Conservation (phyloP, 257 asterid species). For the Oldenlandia corymbosa region DNA sequence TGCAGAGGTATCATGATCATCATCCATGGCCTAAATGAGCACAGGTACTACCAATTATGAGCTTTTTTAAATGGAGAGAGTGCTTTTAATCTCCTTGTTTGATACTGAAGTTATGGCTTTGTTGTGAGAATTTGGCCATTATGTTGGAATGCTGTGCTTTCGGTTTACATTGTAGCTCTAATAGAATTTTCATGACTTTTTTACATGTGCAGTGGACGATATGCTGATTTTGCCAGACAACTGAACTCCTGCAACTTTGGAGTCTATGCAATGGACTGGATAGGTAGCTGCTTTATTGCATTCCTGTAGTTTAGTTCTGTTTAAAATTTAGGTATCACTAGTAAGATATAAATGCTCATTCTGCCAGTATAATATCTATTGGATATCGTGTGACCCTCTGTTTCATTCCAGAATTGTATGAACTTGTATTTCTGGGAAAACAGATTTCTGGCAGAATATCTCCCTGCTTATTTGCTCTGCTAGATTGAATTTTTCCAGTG, state of each 20-base stretch:
- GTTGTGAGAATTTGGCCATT: neutral
- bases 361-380: neutral
- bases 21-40: conserved; percentile 97
- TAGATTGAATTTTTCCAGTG: neutral
- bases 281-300: conserved; percentile 40
- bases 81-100: neutral
- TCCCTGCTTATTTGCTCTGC: neutral
- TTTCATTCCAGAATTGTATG: neutral
- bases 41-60: conserved; percentile 82
- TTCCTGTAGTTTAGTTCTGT: neutral
- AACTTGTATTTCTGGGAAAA: neutral
- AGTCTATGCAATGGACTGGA: conserved; percentile 98
- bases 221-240: conserved; percentile 75
- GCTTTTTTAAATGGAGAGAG: neutral
- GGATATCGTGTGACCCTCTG: neutral
- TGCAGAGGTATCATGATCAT: conserved; percentile 86
- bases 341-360: neutral
- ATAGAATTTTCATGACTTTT: neutral
- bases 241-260: conserved; percentile 68
- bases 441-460: neutral
- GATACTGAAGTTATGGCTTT: neutral
- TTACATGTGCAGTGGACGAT: conserved; percentile 73
- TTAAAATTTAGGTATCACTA: neutral
- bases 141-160: neutral
- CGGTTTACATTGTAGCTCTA: conserved; percentile 1